Evolutionary conservation across 192 early-diverging fungal genomes (phyloP).

Genomic region (Coemansia sp.): DNA sequence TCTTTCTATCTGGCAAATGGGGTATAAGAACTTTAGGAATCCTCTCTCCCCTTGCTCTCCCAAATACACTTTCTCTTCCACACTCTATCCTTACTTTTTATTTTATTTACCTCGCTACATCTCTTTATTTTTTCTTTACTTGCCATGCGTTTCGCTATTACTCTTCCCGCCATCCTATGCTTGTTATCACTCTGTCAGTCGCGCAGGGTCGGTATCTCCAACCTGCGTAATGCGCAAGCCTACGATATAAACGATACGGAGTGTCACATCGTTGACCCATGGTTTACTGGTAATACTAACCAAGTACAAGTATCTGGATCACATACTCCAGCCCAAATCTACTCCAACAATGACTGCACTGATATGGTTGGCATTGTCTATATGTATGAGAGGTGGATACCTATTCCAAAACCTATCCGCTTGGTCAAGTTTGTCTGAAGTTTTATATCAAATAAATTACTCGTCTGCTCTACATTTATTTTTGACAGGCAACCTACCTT

Average conservation of each 20-base stretch:
- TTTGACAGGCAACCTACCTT: too few species aligned
- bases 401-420: neutral
- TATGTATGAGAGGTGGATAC: neutral
- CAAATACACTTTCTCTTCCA: too few species aligned
- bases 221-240: neutral
- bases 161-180: neutral
- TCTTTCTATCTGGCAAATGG: too few species aligned
- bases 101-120: neutral
- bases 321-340: neutral
- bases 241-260: neutral
- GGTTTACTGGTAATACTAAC: neutral
- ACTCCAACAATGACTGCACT: neutral
- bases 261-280: neutral
- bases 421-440: neutral
- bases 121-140: neutral
- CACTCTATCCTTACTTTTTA: too few species aligned
- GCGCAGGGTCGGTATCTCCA: neutral
- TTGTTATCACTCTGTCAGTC: neutral
- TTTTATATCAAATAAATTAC: too few species aligned
- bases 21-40: too few species aligned
- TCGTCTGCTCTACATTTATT: conserved; percentile 21
- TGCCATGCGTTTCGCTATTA: neutral
- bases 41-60: too few species aligned
- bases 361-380: neutral
- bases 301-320: neutral